Conservation (phyloP, 768 basidiomycete species). For the Mrakia hoshinonis region DNA sequence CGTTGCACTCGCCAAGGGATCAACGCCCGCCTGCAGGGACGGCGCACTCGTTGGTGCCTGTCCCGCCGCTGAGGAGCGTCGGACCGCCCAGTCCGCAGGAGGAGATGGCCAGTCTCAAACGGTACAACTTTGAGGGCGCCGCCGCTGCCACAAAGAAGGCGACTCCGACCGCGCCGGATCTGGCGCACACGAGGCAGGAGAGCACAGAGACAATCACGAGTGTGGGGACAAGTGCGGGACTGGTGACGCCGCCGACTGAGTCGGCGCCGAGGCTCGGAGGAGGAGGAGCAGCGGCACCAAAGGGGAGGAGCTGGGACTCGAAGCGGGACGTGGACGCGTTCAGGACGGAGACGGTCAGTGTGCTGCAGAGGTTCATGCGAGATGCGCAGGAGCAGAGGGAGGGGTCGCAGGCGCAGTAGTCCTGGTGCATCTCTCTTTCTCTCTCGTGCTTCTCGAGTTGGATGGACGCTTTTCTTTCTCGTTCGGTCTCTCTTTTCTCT, state of each 20-base stretch:
- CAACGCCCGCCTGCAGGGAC: not conserved
- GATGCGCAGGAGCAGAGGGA: not conserved
- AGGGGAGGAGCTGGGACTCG: slow-evolving; percentile 16
- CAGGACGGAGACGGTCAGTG: not conserved
- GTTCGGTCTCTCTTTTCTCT: no score
- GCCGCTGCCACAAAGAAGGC: no score
- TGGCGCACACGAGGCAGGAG: slow-evolving; percentile 7
- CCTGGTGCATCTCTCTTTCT: no score
- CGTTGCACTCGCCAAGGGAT: not conserved
- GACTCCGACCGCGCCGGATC: not conserved
- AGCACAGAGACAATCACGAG: not conserved
- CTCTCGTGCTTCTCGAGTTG: no score
- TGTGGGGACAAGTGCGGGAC: not conserved
- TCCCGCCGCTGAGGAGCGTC: not conserved
- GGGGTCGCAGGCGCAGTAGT: not conserved
- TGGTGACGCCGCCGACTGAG: not conserved
- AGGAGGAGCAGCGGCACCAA: not conserved
- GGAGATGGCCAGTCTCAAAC: not conserved
- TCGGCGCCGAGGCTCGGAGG: not conserved
- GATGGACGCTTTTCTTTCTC: no score
- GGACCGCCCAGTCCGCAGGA: not conserved
- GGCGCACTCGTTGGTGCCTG: not conserved
- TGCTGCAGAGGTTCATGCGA: slow-evolving; percentile 9
- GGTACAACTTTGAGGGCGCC: slow-evolving; percentile 1
- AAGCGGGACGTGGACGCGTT: slow-evolving; percentile 15